Base-by-base conservation (phyloP, 306 rosid species). In the Vigna trinervia region DNA sequence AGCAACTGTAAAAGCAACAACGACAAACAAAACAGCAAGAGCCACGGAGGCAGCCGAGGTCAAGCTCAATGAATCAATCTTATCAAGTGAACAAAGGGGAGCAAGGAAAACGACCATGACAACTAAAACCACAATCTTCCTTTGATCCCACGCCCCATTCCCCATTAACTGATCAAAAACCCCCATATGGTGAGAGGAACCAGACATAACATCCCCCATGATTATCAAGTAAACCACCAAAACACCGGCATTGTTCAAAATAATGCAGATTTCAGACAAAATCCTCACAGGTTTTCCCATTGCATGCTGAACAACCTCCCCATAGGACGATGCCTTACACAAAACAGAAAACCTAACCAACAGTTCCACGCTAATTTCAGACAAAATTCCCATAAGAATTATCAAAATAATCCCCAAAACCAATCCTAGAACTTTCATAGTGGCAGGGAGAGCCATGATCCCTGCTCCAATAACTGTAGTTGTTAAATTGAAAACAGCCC, bases 121-220 rank as follows among this genome's bases (percentile, higher is more conserved):
- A 72, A 83, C 84, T 53, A 92, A 77, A 84, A 92, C 60, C 84
- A 94, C 79, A 80, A 92, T 82, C 93, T 86, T 91, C 17, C 97
- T 88, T 12, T 92, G 93, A 84, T 95, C 97, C 99, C 99, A 95
- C n/a, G 86, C 62, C 43, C 99, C 99, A 58, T 84, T 83, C 3
- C 97, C 99, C 78, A 92, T 53, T 82, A 92, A 86, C 69, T 95
- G 99, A 82, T 95, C 97, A 14, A 95, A 92, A 75, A 95, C 97
- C 61, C 99, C 98, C 50, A 86, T 3, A 71, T 95, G 98, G 76
- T 75, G 93, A 68, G 81, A 74, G 2, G 97, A 92, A 77, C 99
- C 99, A 8, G 99, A 92, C 99, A 95, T 90, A 75, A 95, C 99
- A 86, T 95, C 99, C 39, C 99, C 97, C 91, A 95, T 90, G 66